Conservation (phyloP, 2,329 filamentous ascomycete genomes). For the Colletotrichum sp. region DNA sequence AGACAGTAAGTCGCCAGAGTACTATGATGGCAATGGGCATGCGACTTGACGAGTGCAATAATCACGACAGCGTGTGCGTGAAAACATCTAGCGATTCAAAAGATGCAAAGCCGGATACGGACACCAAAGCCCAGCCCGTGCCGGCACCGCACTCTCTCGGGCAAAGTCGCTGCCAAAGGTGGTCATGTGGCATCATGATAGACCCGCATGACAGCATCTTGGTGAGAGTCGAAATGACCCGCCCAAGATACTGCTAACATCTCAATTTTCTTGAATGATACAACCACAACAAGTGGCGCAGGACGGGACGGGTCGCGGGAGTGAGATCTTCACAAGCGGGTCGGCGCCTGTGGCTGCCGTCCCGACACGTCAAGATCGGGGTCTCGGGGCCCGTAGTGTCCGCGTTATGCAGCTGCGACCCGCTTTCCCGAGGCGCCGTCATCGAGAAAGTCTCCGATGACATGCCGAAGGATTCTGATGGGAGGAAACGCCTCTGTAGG, state of each 20-base stretch:
- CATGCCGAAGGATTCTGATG: background rate
- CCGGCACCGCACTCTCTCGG: background rate
- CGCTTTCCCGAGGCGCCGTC: background rate
- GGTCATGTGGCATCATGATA: background rate
- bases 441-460: background rate
- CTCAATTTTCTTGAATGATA: fast-evolving
- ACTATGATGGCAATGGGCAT: background rate
- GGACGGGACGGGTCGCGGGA: background rate
- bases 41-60: background rate
- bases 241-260: background rate
- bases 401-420: background rate
- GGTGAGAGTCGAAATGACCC: background rate
- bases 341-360: background rate
- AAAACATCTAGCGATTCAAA: background rate
- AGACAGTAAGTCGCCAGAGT: background rate
- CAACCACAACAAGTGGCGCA: background rate
- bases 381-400: background rate
- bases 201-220: background rate
- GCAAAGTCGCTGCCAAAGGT: background rate
- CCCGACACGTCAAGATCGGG: background rate
- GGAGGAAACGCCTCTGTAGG: background rate
- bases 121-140: background rate
- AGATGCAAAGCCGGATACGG: background rate
- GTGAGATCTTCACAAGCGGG: background rate
- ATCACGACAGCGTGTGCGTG: background rate